A percentile compares a stretch with the other conserved stretches of the same genome.
Conservation (phyloP, 495 filamentous ascomycete genomes). For the Neurospora tetraspora region DNA sequence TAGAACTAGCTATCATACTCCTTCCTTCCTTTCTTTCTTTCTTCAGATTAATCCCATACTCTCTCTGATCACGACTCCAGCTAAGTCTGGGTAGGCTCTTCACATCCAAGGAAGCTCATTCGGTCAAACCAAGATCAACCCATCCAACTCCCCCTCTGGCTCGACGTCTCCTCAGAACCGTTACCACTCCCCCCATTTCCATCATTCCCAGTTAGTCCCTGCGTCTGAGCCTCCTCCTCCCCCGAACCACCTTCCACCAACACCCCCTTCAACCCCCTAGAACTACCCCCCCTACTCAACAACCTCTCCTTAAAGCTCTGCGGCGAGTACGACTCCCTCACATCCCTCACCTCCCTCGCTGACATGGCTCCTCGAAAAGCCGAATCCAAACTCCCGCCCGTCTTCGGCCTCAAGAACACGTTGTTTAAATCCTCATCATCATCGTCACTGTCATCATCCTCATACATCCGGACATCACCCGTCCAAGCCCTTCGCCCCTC, state of each 20-base stretch:
- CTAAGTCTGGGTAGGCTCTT: neutral
- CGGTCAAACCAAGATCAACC: neutral
- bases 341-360: neutral
- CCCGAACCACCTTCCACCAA: neutral
- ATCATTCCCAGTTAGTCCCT: neutral
- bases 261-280: neutral
- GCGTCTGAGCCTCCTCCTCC: neutral
- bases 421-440: neutral
- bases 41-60: neutral
- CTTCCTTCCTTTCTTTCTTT: neutral
- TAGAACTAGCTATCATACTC: neutral
- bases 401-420: neutral
- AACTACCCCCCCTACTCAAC: conserved; percentile 1
- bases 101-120: neutral
- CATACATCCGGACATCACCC: neutral
- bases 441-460: neutral
- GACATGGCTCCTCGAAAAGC: neutral
- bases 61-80: neutral
- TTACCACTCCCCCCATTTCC: neutral
- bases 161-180: neutral
- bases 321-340: conserved; percentile 12
- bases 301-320: conserved; percentile 20
- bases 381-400: neutral
- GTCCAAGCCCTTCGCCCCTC: neutral
- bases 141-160: neutral